Base-by-base conservation (phyloP, 495 filamentous ascomycete genomes). In the Niebla homalea region DNA sequence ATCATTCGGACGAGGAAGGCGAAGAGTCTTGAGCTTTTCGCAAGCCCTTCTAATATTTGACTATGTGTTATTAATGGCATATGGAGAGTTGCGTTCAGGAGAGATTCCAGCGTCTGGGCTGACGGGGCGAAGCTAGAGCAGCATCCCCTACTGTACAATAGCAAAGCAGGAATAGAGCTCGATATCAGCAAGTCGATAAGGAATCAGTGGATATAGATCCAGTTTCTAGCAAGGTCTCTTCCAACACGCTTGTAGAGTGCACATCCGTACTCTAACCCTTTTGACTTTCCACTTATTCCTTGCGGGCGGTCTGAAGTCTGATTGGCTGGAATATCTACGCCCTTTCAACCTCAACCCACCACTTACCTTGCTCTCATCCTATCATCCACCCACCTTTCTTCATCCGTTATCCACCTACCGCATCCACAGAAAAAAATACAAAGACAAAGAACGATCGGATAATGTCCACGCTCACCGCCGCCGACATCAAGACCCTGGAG, bases 401-500 rank as follows among this genome's bases (percentile, higher is more conserved):
- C 29, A 19, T 25, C 26, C 20, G 35, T 22, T 21, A 21, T 36
- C 14, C 26, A 32, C 29, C 41, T 20, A 0, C 29, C 29, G 8
- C 2, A 32, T 10, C 25, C 25, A 3, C 25, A 3, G 7, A 26
- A 7, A 26, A 26, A 40, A 5, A 16, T 40, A 16, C 3, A 40
- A 40, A 40, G 15, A 40, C 19, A 40, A 3, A 40, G 38, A 16
- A 14, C 14, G 16, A 1, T 25, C 15, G 18, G 12, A 21, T 20
- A 48, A 79, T 77, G 75, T 62, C 70, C 20, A 66, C 73, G 18
- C 58, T 77, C 19, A 60, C 62, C 15, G 67, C 65, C 43, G 79
- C 83, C 16, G 83, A 90, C 53, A 71, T 86, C 45, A 82, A 81
- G 67, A 71, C 76, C 50, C 74, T 93, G 43, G 85, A 93, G 56